Evolutionary conservation across 1,284 basidiomycete genomes (phyloP).

Genomic region (Pascua guehoae): DNA sequence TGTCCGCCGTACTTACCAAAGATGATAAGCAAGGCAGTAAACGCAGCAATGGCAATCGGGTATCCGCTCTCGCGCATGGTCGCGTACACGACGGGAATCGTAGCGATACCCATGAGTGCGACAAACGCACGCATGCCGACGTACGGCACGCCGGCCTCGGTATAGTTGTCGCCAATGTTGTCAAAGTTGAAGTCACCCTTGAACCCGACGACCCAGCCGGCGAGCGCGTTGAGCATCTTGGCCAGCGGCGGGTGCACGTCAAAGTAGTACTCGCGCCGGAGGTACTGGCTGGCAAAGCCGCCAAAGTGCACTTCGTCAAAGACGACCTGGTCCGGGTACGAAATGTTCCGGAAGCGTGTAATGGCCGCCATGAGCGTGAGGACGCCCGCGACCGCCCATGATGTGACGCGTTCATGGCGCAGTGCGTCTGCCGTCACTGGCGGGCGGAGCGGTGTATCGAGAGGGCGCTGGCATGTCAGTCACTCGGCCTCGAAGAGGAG

Average conservation of each 20-base stretch:
- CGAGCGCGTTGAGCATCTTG: conserved; percentile 84
- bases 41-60: conserved; percentile 79
- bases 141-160: conserved; percentile 70
- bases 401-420: conserved; percentile 31
- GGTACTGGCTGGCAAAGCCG: conserved; percentile 81
- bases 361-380: conserved; percentile 73
- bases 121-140: conserved; percentile 88
- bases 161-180: conserved; percentile 89
- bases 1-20: conserved; percentile 63
- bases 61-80: conserved; percentile 99
- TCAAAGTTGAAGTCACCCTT: conserved; percentile 92
- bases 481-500: not conserved
- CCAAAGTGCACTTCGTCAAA: conserved; percentile 98
- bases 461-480: conserved; percentile 2
- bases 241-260: conserved; percentile 93
- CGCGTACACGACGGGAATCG: conserved; percentile 83
- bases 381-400: conserved; percentile 26
- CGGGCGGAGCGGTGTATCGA: conserved; percentile 4
- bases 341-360: conserved; percentile 88
- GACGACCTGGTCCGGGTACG: conserved; percentile 88
- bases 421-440: conserved; percentile 11
- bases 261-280: conserved; percentile 55
- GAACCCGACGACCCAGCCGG: conserved; percentile 95
- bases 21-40: conserved; percentile 78
- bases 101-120: conserved; percentile 83